These are phyloP conservation scores for Gnomoniopsis smithogilvyi DNA, from an alignment of 2,329 filamentous ascomycete genomes.

Conservation along the genomic window DNA sequence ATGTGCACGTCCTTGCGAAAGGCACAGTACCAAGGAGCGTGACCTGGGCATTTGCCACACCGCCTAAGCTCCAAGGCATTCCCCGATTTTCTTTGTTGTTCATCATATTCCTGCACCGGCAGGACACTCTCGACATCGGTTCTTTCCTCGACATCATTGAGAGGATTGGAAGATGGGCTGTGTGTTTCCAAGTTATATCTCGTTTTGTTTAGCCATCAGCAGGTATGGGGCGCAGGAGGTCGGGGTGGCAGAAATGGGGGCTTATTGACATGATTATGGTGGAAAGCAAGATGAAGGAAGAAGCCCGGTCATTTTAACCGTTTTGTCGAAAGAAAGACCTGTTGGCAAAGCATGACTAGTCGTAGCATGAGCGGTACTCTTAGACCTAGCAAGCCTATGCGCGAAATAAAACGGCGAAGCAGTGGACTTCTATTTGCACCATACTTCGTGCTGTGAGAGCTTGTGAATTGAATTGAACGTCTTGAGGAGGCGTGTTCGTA, in stretches of 20 bases:
- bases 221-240: constrained; percentile 11
- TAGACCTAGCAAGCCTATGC: constrained; percentile 14
- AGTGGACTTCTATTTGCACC: not conserved
- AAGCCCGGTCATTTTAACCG: not conserved
- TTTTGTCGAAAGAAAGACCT: not conserved
- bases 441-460: not conserved
- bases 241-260: constrained; percentile 3
- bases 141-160: not conserved
- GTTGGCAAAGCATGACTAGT: constrained; percentile 13
- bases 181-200: not conserved
- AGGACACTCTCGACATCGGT: not conserved
- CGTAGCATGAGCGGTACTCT: constrained; percentile 18
- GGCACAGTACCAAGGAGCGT: not conserved
- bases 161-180: not conserved
- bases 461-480: not conserved
- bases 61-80: not conserved
- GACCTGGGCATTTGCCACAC: not conserved
- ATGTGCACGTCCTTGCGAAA: not conserved
- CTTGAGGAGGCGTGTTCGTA: too few relatives aligned
- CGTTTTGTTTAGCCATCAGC: constrained; percentile 10
- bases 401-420: constrained; percentile 5
- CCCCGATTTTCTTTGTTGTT: not conserved
- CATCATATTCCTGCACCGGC: not conserved
- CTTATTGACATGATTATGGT: constrained; percentile 8
- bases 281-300: not conserved